Evolutionary conservation across 1,284 basidiomycete species (phyloP), one percentile per base, ranked within the genome.

Genomic region (Cutaneotrichosporon sp.): DNA sequence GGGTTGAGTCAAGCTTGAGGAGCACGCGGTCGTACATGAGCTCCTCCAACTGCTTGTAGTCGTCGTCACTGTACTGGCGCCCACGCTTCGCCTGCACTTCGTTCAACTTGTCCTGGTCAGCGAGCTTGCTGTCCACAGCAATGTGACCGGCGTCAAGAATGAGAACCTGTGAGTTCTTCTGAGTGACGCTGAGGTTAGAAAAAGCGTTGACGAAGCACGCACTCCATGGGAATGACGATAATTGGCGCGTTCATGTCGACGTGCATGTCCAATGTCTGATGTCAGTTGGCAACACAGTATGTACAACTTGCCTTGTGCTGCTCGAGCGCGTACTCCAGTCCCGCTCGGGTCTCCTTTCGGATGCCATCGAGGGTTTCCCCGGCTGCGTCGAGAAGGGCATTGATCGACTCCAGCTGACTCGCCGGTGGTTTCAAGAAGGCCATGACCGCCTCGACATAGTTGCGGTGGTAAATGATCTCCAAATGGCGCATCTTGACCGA

Each of bases 71-170:
- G 79, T 97, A 98, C 73, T 90, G 85, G 74, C 90, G 87, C 57
- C 90, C 89, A 64, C 91, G 89, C 80, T 98, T 98, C 65, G 87
- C 84, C 50, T 92, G 88, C 36, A 99, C 87, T 46, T 89, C 87
- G 56, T 89, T 86, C 60, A 97, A 85, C 2, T 89, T 87, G 31
- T 86, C 84, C 81, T 97, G 92, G 74, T 92, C 88, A 2, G 89
- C 96, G 1, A 98, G 85, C 64, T 96, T 86, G 73, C 93, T 97
- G 73, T 90, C 89, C 51, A 99, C 89, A 0, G 93, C 87, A 69
- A 99, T 97, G 77, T 98, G 96, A 73, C 97, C 97, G 9, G 97
- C 97, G 77, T 99, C 97, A 57, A 99, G 85, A 16, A 99, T 87
- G 56, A 99, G 85, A 76, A 97, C 90, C 71, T 88, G 92, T 79